These are phyloP conservation scores for Cladorrhinum sp. DNA, from an alignment of 2,329 filamentous ascomycete genomes.

Conservation along the genomic window DNA sequence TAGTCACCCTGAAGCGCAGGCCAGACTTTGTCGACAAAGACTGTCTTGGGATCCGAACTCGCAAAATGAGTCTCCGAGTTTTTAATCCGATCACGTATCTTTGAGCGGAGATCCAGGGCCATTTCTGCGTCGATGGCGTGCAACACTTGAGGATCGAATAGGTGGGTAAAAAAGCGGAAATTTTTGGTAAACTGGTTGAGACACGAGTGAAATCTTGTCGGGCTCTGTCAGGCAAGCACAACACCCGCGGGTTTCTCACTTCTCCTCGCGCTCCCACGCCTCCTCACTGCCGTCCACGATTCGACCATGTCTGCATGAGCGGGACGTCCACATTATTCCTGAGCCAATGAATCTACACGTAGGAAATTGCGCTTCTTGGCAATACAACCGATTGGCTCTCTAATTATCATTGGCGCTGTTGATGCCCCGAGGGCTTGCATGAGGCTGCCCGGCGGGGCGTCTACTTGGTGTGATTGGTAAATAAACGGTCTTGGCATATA, in stretches of 20 bases:
- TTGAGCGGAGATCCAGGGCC: neutral
- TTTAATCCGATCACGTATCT: neutral
- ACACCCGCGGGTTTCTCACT: neutral
- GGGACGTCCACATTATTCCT: no score
- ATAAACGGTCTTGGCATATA: neutral
- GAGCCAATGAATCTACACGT: no score
- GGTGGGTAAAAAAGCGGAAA: neutral
- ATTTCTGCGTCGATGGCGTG: neutral
- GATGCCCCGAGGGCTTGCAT: no score
- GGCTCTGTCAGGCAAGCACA: no score
- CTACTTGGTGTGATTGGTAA: slow-evolving; percentile 3
- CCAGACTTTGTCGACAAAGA: slow-evolving; percentile 3
- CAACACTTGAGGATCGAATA: neutral
- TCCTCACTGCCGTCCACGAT: no score
- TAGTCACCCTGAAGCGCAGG: slow-evolving; percentile 5
- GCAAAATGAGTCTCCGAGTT: neutral
- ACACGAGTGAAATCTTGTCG: neutral
- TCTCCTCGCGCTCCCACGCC: no score
- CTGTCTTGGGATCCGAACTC: neutral
- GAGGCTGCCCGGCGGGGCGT: no score
- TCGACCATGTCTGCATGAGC: no score
- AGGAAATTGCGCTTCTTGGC: no score
- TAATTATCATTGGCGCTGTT: no score
- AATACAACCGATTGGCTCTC: no score
- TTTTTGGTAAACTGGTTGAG: neutral